Base-by-base conservation (phyloP, 441 rosid genomes). In the Adansonia gregorii region DNA sequence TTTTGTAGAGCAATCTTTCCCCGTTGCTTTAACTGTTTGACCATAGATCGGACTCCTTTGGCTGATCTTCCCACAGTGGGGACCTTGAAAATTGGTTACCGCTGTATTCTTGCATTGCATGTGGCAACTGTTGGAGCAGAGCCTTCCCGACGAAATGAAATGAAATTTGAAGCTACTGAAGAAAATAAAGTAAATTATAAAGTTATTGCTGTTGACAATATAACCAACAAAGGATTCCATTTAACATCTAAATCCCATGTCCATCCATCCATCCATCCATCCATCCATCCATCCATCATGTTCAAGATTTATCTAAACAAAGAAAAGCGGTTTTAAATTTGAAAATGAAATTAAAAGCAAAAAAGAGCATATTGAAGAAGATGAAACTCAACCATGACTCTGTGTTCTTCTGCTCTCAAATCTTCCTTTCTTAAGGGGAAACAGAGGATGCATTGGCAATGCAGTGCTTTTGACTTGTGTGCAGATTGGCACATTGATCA, bases 401-500 rank as follows among this genome's bases (percentile, higher is more conserved):
- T 41, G 45, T 43, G 7, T 61, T 49, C 27, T 59, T 82, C 68
- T 35, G 10, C 68, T 88, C 72, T 87, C 91, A 78, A 87, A 81
- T 85, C 89, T 91, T 67, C 92, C 94, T 78, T 88, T 95, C 86
- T 78, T 88, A 2, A 83, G 78, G 0, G 96, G 94, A 80, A 64
- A 68, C 56, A 93, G 79, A 76, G 97, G 96, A 55, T 94, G 96
- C 84, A 94, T 81, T 10, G 88, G 96, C 84, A 94, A 82, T 10
- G 88, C 78, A 78, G 80, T 79, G 80, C 83, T 91, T 87, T 88
- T 92, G 73, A 85, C 63, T 3, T 87, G 93, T 22, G 93, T 86
- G 81, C 96, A 95, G 73, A 92, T 90, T 52, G 99, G 97, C 60
- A 95, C 95, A 78, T 90, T 92, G 56, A 95, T 81, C 94, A 93